Conservation (phyloP, 768 basidiomycete genomes). For the Gymnopilus junonius region DNA sequence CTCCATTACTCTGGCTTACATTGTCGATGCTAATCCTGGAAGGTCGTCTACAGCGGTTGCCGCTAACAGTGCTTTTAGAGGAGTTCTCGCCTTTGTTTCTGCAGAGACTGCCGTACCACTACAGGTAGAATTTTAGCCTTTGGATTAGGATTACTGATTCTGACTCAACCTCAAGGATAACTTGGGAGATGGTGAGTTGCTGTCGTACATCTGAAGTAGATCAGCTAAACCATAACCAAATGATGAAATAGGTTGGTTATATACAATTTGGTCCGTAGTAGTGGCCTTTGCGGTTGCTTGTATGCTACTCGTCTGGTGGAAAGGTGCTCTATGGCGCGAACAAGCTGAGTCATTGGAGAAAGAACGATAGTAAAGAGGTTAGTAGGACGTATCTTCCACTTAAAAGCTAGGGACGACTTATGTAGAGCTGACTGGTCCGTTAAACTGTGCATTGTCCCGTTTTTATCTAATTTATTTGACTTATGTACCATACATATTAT, state of each 20-base stretch:
- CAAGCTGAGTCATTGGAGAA: slow-evolving; percentile 48
- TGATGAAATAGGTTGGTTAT: slow-evolving; percentile 57
- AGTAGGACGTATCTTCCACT: neutral
- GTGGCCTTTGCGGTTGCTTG: slow-evolving; percentile 56
- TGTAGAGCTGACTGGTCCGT: no score
- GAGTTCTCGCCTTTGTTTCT: slow-evolving; percentile 68
- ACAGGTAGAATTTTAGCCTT: slow-evolving; percentile 46
- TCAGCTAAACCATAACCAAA: neutral
- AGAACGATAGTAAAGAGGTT: neutral
- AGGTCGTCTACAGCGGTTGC: slow-evolving; percentile 79
- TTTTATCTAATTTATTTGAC: no score
- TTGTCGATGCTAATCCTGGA: slow-evolving; percentile 87
- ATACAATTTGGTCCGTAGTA: slow-evolving; percentile 63
- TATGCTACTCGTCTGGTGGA: slow-evolving; percentile 62
- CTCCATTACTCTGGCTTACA: slow-evolving; percentile 66
- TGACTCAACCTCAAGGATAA: slow-evolving; percentile 44
- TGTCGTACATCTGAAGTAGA: neutral
- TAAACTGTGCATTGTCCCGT: no score
- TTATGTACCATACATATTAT: no score
- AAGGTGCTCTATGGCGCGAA: slow-evolving; percentile 65
- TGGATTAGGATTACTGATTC: neutral
- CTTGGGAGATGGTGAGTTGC: slow-evolving; percentile 69
- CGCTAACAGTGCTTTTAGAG: slow-evolving; percentile 77
- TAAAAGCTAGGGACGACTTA: no score
- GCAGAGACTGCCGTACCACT: slow-evolving; percentile 78